phyloP scores from a whole-genome alignment of 164 flowering plant genomes.

The Annona squamosa region DNA sequence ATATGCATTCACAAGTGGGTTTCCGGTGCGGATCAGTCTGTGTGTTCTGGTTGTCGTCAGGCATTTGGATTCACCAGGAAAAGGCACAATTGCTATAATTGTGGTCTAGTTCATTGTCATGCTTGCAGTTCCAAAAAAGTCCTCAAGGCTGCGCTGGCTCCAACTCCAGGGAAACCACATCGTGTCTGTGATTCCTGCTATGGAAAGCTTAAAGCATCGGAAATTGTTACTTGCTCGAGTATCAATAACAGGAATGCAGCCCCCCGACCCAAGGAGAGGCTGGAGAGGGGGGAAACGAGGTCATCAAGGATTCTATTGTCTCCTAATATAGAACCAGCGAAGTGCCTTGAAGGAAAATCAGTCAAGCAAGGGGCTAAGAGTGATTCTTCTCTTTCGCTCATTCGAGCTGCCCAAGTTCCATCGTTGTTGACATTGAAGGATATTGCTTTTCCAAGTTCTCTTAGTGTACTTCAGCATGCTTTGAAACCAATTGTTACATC shows the following conservation, averaged over 20 bases:
- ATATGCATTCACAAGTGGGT: conserved; percentile 59
- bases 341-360: conserved; percentile 37
- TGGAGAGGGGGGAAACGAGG: conserved; percentile 33
- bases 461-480: conserved; percentile 44
- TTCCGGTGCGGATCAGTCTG: conserved; percentile 46
- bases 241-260: conserved; percentile 23
- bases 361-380: conserved; percentile 26
- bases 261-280: conserved; percentile 34
- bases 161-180: conserved; percentile 53
- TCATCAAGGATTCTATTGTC: conserved; percentile 44
- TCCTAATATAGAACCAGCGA: conserved; percentile 44
- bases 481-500: conserved; percentile 31
- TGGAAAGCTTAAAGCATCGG: conserved; percentile 41
- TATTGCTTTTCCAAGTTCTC: conserved; percentile 49
- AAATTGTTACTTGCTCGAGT: conserved; percentile 26
- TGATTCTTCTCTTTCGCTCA: conserved; percentile 35
- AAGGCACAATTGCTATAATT: conserved; percentile 51
- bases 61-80: conserved; percentile 52
- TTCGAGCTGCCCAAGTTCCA: conserved; percentile 52
- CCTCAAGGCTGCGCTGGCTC: conserved; percentile 41
- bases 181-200: conserved; percentile 63
- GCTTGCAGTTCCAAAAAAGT: conserved; percentile 51
- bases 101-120: conserved; percentile 48
- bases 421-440: conserved; percentile 48
- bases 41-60: conserved; percentile 48